Evolutionary conservation across 352 stramenopile species (phyloP).

Genomic region (Phytophthora agathidicida): DNA sequence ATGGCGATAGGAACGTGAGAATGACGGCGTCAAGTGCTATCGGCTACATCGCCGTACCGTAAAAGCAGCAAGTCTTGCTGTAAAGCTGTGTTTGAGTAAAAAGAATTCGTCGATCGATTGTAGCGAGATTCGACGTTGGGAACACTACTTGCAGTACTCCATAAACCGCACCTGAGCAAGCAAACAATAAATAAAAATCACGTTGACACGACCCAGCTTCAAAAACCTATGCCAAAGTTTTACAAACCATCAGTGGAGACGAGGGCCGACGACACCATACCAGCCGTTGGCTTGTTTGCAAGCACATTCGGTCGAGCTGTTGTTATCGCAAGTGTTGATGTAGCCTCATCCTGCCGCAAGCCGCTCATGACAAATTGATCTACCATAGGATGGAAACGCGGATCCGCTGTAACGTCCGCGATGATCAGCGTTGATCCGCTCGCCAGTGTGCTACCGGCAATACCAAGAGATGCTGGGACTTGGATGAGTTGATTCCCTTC

Average conservation of each 20-base stretch:
- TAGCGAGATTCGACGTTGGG: conserved; percentile 17
- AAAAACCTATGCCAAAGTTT: not conserved
- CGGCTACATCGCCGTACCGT: conserved; percentile 32
- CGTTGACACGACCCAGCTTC: not conserved
- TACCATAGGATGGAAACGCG: conserved; percentile 66
- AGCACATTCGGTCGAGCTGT: not conserved
- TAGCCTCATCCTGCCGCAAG: conserved; percentile 20
- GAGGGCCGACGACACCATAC: conserved; percentile 52
- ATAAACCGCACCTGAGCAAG: conserved; percentile 40
- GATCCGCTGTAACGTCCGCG: conserved; percentile 44
- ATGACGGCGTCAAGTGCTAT: not conserved
- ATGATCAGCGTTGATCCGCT: conserved; percentile 44
- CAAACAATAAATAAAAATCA: conserved; percentile 1
- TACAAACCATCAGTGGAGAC: conserved; percentile 46
- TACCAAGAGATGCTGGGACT: conserved; percentile 57
- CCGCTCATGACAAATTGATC: conserved; percentile 57
- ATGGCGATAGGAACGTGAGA: not conserved
- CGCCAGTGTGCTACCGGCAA: conserved; percentile 56
- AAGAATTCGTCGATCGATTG: conserved; percentile 16
- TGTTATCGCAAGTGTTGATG: conserved; percentile 12
- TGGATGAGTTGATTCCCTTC: conserved; percentile 52
- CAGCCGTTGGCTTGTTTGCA: conserved; percentile 26
- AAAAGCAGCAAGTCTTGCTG: conserved; percentile 50
- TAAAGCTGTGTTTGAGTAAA: conserved; percentile 36
- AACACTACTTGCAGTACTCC: conserved; percentile 64